phyloP scores from a whole-genome alignment of 2,329 filamentous ascomycete species.

The Waltergamsia citrina region DNA sequence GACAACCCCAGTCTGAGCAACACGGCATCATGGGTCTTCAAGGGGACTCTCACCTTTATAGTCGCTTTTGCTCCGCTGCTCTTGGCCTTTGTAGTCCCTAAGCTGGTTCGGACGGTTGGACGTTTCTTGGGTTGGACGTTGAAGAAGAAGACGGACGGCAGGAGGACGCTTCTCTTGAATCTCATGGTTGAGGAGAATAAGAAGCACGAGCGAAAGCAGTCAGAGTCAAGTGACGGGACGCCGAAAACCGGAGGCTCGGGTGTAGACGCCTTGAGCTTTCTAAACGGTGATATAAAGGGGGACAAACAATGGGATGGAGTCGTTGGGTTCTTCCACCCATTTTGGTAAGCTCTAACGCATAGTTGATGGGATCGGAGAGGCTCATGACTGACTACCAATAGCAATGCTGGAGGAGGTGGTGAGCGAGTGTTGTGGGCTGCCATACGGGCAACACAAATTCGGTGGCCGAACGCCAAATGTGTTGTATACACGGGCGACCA shows the following conservation, averaged over 20 bases:
- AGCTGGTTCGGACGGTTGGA: conserved; percentile 28
- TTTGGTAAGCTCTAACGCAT: conserved; percentile 63
- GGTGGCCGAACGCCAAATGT: conserved; percentile 82
- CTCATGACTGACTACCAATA: conserved; percentile 22
- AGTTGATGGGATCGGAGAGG: too few relatives aligned
- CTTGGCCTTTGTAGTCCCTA: conserved; percentile 1
- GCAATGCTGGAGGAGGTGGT: conserved; percentile 91
- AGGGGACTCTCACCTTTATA: not conserved
- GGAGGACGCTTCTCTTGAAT: conserved; percentile 46
- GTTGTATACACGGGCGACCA: conserved; percentile 95
- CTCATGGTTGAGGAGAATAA: conserved; percentile 37
- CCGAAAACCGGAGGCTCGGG: too few relatives aligned
- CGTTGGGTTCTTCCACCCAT: conserved; percentile 95
- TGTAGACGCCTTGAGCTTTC: too few relatives aligned
- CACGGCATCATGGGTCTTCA: not conserved
- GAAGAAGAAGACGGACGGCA: conserved; percentile 52
- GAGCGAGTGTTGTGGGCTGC: conserved; percentile 96
- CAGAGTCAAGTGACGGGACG: too few relatives aligned
- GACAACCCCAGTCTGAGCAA: not conserved
- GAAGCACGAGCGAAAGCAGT: conserved; percentile 22
- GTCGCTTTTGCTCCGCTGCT: conserved; percentile 4
- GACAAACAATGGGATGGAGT: conserved; percentile 65
- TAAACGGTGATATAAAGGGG: too few relatives aligned
- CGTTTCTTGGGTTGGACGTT: conserved; percentile 49
- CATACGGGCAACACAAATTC: conserved; percentile 78